These are phyloP conservation scores for Amphicarpaea edgeworthii DNA, from an alignment of 306 rosid genomes.

Conservation along the genomic window DNA sequence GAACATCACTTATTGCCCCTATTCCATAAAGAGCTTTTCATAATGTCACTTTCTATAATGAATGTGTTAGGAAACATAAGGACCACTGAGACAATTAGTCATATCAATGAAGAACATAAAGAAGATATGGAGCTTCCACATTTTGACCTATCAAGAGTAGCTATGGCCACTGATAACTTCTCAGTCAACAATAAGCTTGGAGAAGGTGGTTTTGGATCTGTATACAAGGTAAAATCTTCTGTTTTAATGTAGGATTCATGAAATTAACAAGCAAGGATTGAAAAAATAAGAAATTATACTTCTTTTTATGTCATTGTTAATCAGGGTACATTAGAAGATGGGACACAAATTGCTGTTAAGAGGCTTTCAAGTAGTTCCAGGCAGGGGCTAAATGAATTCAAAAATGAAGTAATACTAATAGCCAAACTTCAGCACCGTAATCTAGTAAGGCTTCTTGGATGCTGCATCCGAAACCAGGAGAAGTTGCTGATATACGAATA, in stretches of 20 bases:
- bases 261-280: neutral
- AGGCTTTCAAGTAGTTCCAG: constrained; percentile 29
- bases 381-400: neutral
- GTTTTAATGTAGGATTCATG: neutral
- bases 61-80: neutral
- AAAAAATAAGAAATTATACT: neutral
- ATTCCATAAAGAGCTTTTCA: neutral
- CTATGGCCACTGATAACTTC: constrained; percentile 46
- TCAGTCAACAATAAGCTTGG: constrained; percentile 22
- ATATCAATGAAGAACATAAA: constrained; percentile 34
- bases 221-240: constrained; percentile 5
- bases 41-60: neutral
- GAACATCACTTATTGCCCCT: neutral
- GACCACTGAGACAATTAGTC: neutral
- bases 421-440: too few relatives aligned
- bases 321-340: constrained; percentile 23
- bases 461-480: too few relatives aligned
- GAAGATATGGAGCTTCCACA: constrained; percentile 53
- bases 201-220: too few relatives aligned
- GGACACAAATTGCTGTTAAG: constrained; percentile 36
- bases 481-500: too few relatives aligned
- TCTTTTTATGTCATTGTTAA: neutral
- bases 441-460: too few relatives aligned
- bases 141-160: constrained; percentile 43
- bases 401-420: too few relatives aligned